Conservation (phyloP, 306 rosid genomes). For the Phaseolus lunatus region DNA sequence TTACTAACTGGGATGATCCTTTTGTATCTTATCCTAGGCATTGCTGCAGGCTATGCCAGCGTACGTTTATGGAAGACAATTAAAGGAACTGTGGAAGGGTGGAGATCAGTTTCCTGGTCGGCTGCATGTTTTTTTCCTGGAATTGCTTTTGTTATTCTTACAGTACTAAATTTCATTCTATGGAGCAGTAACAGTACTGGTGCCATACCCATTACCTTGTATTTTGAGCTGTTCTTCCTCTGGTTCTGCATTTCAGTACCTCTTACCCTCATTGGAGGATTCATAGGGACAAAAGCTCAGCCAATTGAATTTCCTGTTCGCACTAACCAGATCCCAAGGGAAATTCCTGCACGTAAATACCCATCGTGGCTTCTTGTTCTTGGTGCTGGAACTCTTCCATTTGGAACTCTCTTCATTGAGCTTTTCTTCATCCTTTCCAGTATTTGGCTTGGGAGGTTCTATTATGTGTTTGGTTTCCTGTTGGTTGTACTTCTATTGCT, state of each 20-base stretch:
- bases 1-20: constrained; percentile 83
- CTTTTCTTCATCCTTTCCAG: constrained; percentile 21
- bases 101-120: constrained; percentile 79
- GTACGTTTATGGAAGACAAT: constrained; percentile 82
- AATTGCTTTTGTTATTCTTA: constrained; percentile 73
- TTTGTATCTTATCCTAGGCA: constrained; percentile 81
- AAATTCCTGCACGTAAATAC: constrained; percentile 71
- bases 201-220: constrained; percentile 22
- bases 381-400: constrained; percentile 16
- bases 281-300: constrained; percentile 75
- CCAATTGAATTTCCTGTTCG: constrained; percentile 74
- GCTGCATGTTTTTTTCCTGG: constrained; percentile 82
- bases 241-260: constrained; percentile 75
- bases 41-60: constrained; percentile 78
- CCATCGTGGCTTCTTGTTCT: constrained; percentile 90
- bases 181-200: constrained; percentile 83
- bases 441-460: constrained; percentile 31
- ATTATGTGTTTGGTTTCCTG: constrained; percentile 56
- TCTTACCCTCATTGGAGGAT: constrained; percentile 81
- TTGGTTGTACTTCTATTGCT: constrained; percentile 72
- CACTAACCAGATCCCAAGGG: constrained; percentile 54
- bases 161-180: constrained; percentile 73
- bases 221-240: constrained; percentile 23
- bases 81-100: constrained; percentile 79
- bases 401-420: constrained; percentile 28